Conservation (phyloP, 176 grass and related monocot genomes). For the Oryza glaberrima region DNA sequence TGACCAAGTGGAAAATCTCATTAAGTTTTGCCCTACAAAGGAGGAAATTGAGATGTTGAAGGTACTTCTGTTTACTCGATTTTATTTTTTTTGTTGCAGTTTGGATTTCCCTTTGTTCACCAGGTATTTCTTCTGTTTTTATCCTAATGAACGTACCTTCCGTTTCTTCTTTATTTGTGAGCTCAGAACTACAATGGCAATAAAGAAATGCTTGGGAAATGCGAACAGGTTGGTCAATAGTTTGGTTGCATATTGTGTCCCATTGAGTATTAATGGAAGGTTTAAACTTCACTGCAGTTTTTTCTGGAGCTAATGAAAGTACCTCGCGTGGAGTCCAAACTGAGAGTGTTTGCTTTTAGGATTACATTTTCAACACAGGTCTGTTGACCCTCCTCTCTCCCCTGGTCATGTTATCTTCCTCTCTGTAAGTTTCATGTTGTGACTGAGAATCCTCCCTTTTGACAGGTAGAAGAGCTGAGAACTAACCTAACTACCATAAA, state of each 20-base stretch:
- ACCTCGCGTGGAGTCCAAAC: slow-evolving; percentile 93
- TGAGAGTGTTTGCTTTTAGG: slow-evolving; percentile 96
- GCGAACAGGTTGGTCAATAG: slow-evolving; percentile 83
- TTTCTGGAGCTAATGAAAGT: slow-evolving; percentile 98
- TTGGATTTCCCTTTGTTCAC: slow-evolving; percentile 3
- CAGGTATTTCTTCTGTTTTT: slow-evolving; percentile 30
- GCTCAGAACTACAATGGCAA: slow-evolving; percentile 79
- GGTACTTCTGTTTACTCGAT: slow-evolving; percentile 52
- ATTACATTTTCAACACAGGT: slow-evolving; percentile 93
- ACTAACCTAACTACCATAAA: slow-evolving; percentile 87
- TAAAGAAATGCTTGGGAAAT: slow-evolving; percentile 96
- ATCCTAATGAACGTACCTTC: slow-evolving; percentile 1
- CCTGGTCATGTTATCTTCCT: slow-evolving; percentile 15
- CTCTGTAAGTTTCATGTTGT: slow-evolving; percentile 30
- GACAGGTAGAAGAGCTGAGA: slow-evolving; percentile 76
- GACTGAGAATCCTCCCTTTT: slow-evolving; percentile 27
- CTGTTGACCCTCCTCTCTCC: not conserved
- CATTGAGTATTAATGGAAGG: slow-evolving; percentile 34
- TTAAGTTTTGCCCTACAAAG: slow-evolving; percentile 97
- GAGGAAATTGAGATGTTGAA: slow-evolving; percentile 99
- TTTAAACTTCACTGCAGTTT: slow-evolving; percentile 63
- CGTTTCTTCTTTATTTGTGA: not conserved
- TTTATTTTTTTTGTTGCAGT: slow-evolving; percentile 8
- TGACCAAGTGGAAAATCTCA: slow-evolving; percentile 99
- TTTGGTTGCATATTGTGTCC: slow-evolving; percentile 16